Conservation (phyloP, 2,329 filamentous ascomycete genomes). For the Colletotrichum lupini region DNA sequence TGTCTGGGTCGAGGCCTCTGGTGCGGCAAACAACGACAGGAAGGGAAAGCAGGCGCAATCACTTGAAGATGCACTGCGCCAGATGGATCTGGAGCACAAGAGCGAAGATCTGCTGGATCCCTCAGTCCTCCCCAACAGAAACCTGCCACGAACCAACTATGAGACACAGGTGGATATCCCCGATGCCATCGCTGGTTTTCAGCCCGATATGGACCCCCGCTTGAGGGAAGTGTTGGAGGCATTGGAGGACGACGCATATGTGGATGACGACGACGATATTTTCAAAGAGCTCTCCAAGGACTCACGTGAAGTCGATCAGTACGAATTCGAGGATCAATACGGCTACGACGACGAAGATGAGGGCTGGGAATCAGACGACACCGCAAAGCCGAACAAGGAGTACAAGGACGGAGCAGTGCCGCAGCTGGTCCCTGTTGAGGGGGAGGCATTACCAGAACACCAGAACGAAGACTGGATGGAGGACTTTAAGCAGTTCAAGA, state of each 20-base stretch:
- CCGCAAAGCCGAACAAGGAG: constrained; percentile 78
- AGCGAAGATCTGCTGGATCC: constrained; percentile 73
- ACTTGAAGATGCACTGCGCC: constrained; percentile 83
- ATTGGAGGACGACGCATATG: constrained; percentile 93
- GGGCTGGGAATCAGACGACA: constrained; percentile 96
- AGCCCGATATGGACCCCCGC: constrained; percentile 97
- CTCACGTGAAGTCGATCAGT: constrained; percentile 78
- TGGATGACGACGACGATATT: constrained; percentile 87
- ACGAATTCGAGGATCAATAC: constrained; percentile 78
- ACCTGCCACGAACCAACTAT: constrained; percentile 81
- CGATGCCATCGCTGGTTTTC: constrained; percentile 90
- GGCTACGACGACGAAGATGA: constrained; percentile 73
- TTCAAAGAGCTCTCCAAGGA: constrained; percentile 80
- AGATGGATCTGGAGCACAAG: constrained; percentile 66
- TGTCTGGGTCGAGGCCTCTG: constrained; percentile 82
- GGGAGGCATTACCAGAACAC: constrained; percentile 66
- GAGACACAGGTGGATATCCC: constrained; percentile 94
- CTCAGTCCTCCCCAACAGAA: constrained; percentile 83
- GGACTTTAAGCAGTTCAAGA: constrained; percentile 95
- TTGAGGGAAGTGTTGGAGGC: constrained; percentile 92
- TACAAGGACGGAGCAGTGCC: constrained; percentile 61
- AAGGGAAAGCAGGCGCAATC: constrained; percentile 82
- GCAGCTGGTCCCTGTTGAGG: constrained; percentile 57
- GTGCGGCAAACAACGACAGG: constrained; percentile 64
- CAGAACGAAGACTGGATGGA: constrained; percentile 86